Base-by-base conservation (phyloP, 495 filamentous ascomycete species). In the Pyrenopolyporus hunteri region DNA sequence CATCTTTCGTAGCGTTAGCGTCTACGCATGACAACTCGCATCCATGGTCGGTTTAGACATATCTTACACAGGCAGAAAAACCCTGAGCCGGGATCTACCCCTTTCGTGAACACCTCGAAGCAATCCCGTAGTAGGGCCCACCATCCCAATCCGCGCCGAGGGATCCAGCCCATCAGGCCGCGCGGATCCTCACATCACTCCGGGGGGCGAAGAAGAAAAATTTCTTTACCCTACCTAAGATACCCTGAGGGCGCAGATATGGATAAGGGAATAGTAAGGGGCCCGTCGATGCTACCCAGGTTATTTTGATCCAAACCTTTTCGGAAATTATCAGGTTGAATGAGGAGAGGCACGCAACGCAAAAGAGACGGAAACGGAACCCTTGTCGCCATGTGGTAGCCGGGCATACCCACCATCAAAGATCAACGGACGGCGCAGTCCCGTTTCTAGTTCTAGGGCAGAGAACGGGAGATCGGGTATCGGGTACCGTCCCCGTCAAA, bases 331-430 rank as follows among this genome's bases (percentile, higher is more conserved):
- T 60, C 62, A 59, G 62, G 62, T 51, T 60, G 51, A 65, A 65
- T 65, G 52, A 13, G 42, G 39, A 28, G 23, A 16, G 23, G 23
- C n/a, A n/a, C n/a, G n/a, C n/a, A n/a, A n/a, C n/a, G n/a, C n/a
- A n/a, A 23, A 45, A n/a, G 28, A 13, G 42, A 29, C 9, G 42
- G 28, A 45, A 28, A 45, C 20, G 42, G 23, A 23, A 66, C 57
- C 63, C 63, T 54, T 62, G 63, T 66, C 46, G 63, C 63, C 63
- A 66, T 66, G 63, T 66, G 63, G 63, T 66, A 62, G 47, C 33
- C 37, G 42, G 22, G 40, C 54, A 56, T 40, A 55, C 46, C 36
- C 55, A 33, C 51, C 57, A n/a, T 42, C 51, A 43, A 52, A 47
- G 39, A 53, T 45, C 56, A 59, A 55, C 62, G 62, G 56, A 65